phyloP scores from a whole-genome alignment of 176 grass and related monocot genomes.

The Carex scoparia region DNA sequence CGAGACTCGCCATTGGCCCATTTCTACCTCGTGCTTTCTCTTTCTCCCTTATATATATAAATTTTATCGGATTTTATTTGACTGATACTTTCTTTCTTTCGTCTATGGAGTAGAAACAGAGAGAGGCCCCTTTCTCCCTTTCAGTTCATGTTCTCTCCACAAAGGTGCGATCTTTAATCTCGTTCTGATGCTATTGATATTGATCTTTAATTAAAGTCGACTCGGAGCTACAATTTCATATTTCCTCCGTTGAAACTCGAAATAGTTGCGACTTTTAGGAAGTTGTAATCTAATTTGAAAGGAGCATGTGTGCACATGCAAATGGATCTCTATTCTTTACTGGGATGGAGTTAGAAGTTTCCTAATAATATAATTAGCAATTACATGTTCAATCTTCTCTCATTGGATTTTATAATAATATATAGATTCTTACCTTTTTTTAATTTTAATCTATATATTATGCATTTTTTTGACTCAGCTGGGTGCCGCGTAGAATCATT shows the following conservation, averaged over 20 bases:
- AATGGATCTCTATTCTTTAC: slow-evolving; percentile 6
- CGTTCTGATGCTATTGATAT: background rate
- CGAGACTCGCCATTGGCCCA: background rate
- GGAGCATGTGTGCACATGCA: background rate
- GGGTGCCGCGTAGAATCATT: slow-evolving; percentile 12
- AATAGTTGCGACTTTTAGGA: background rate
- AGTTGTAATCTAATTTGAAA: background rate
- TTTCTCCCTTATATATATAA: slow-evolving; percentile 8
- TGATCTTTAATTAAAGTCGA: background rate
- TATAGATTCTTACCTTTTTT: background rate
- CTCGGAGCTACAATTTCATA: background rate
- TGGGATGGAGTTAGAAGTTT: background rate
- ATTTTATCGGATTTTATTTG: background rate
- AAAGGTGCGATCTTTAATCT: slow-evolving; percentile 12
- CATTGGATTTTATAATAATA: background rate
- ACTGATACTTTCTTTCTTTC: background rate
- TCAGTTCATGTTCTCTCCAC: background rate
- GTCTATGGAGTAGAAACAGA: background rate
- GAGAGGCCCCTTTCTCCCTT: background rate
- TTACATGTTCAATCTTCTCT: slow-evolving; percentile 1
- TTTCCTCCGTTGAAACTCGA: background rate
- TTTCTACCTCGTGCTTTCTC: background rate
- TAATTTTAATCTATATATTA: background rate
- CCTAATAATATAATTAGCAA: background rate
- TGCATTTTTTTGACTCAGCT: slow-evolving; percentile 11